phyloP scores from a whole-genome alignment of 2,329 filamentous ascomycete genomes.

The Metarhizium sp. region DNA sequence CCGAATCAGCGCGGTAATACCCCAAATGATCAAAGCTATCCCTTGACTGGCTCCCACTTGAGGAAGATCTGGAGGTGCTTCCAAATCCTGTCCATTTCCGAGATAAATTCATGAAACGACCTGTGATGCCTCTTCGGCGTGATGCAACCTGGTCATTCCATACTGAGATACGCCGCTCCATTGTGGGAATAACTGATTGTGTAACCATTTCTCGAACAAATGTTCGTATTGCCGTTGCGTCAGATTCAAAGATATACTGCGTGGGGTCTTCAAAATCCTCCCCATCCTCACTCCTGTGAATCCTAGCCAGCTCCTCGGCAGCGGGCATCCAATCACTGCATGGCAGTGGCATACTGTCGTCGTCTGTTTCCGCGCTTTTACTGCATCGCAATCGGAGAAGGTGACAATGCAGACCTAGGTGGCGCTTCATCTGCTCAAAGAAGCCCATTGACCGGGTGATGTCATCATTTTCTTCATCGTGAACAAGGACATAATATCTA shows the following conservation, averaged over 20 bases:
- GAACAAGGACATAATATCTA: conserved; percentile 90
- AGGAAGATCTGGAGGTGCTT: conserved; percentile 50
- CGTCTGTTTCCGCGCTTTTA: conserved; percentile 80
- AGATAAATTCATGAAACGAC: conserved; percentile 89
- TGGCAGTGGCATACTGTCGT: conserved; percentile 77
- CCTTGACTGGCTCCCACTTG: conserved; percentile 38
- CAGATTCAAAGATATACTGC: conserved; percentile 83
- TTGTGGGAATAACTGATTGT: conserved; percentile 88
- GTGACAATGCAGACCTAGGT: conserved; percentile 93
- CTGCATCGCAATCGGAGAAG: conserved; percentile 76
- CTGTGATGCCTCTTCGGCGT: conserved; percentile 75
- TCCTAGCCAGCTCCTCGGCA: conserved; percentile 69
- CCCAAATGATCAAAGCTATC: conserved; percentile 74
- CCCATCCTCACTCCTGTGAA: conserved; percentile 57
- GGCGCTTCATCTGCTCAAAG: conserved; percentile 99
- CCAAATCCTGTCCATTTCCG: conserved; percentile 85
- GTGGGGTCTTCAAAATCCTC: conserved; percentile 62
- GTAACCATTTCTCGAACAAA: conserved; percentile 93
- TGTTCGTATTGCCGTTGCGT: conserved; percentile 75
- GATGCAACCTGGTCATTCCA: conserved; percentile 99
- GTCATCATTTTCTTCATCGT: conserved; percentile 93
- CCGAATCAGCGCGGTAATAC: conserved; percentile 73
- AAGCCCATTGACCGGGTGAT: conserved; percentile 80
- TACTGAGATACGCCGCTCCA: conserved; percentile 82
- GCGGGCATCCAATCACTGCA: conserved; percentile 84